These are phyloP conservation scores for Dactylis glomerata DNA, from an alignment of 176 grass and related monocot species.

Conservation along the genomic window DNA sequence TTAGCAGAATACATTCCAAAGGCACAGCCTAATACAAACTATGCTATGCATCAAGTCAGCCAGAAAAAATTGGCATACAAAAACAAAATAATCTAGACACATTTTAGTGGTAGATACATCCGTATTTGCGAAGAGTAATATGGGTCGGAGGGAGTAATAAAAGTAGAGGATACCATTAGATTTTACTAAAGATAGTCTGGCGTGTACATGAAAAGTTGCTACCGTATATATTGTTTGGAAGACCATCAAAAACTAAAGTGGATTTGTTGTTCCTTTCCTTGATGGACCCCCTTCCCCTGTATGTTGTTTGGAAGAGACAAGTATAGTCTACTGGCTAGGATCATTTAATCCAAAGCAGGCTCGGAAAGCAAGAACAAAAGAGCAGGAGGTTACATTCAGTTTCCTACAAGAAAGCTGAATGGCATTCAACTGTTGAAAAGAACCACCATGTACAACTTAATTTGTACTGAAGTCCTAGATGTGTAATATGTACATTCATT, in stretches of 20 bases:
- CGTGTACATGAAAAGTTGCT: not conserved
- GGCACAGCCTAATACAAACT: not conserved
- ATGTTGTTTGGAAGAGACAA: not conserved
- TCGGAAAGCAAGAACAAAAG: constrained; percentile 3
- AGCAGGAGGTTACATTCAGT: not conserved
- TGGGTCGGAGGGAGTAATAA: too few relatives aligned
- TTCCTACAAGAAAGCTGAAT: constrained; percentile 12
- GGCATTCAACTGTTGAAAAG: not conserved
- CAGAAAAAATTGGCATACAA: not conserved
- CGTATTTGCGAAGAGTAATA: too few relatives aligned
- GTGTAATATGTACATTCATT: too few relatives aligned
- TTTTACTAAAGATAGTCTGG: not conserved
- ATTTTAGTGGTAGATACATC: too few relatives aligned
- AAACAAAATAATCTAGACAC: too few relatives aligned
- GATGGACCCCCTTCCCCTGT: not conserved
- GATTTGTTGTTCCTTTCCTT: not conserved
- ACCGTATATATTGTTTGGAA: not conserved
- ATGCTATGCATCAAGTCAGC: not conserved
- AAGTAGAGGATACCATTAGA: not conserved
- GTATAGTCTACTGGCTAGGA: not conserved
- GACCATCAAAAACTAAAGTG: not conserved
- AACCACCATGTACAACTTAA: not conserved
- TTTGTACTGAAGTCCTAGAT: too few relatives aligned
- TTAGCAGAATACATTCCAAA: not conserved
- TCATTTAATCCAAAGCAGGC: not conserved